A percentile compares a stretch with the other conserved stretches of the same genome.
phyloP scores from a whole-genome alignment of 345 rosid genomes.

The Brassica incana region DNA sequence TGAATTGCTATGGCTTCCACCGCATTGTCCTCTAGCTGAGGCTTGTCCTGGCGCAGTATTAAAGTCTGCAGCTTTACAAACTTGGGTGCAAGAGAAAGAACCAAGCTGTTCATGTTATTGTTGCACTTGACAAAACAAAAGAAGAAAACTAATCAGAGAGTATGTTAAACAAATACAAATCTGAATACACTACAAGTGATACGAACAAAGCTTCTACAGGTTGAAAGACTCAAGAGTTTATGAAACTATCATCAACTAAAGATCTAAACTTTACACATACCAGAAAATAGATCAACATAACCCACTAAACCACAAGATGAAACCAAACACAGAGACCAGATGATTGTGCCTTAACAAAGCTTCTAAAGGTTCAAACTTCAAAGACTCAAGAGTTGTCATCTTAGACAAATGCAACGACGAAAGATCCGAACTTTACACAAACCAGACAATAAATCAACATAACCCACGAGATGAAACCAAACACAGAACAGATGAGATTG shows the following conservation, averaged over 20 bases:
- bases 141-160: neutral
- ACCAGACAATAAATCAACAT: neutral
- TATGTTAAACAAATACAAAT: neutral
- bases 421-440: neutral
- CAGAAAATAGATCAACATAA: conserved; percentile 1
- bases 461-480: neutral
- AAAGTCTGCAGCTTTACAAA: conserved; percentile 70
- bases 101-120: conserved; percentile 78
- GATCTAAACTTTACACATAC: conserved; percentile 19
- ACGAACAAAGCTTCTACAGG: neutral
- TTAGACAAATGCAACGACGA: neutral
- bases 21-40: conserved; percentile 83
- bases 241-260: too few species aligned
- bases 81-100: conserved; percentile 82
- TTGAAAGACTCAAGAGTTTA: too few species aligned
- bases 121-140: conserved; percentile 57
- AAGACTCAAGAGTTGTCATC: too few species aligned
- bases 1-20: conserved; percentile 69
- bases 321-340: neutral
- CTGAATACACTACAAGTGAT: neutral
- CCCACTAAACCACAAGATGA: conserved; percentile 3
- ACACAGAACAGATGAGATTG: neutral
- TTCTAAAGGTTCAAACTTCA: too few species aligned
- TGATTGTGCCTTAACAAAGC: too few species aligned
- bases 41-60: conserved; percentile 79